Base-by-base conservation (phyloP, 768 basidiomycete species). In the Leccinum variicolor region DNA sequence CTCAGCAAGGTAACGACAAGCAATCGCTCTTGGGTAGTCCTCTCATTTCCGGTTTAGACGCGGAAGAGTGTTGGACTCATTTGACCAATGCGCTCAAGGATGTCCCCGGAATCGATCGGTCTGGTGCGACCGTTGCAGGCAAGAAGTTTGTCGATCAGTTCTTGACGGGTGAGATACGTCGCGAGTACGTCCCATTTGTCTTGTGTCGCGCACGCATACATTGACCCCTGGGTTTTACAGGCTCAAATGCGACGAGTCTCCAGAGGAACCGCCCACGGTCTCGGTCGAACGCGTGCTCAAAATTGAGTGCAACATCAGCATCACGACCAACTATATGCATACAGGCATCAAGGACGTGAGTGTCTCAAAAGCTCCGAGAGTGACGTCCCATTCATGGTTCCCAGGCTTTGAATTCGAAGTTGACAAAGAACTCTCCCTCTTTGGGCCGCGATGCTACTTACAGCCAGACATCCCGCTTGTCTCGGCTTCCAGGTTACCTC, bases 221-320 rank as follows among this genome's bases (percentile, higher is more conserved):
- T 29, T 49, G 49, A 57, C 11, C 53, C 63, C 76, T 69, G 19
- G 26, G 47, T 28, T 59, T 14, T 6, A 4, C 29, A 97, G 93
- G 63, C 68, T 94, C 56, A 87, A 80, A 59, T 92, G 89, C 62
- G 84, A 87, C 43, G 96, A 98, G 69, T 84, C 89, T 2, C 79
- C 89, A 0, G 88, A 92, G 9, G 97, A 99, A 66, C 75, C 83
- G 0, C 66, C 86, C 6, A 83, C 86, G 8, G 70, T 84, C 2
- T 74, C 81, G 0, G 76, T 69, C 7, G 95, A 98, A 65, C 83
- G 80, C 26, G 86, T 94, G 14, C 81, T 93, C 50, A 96, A 98
- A 72, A 76, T 98, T 25, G 90, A 92, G 62, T 98, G 96, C 69
- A 96, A 96, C 71, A 99, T 99, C 66, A 81, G 80, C n/a, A 75